Percentiles rank a stretch among this genome's conserved stretches.
Conservation (phyloP, 768 basidiomycete species). For the Trametes sanguinea region DNA sequence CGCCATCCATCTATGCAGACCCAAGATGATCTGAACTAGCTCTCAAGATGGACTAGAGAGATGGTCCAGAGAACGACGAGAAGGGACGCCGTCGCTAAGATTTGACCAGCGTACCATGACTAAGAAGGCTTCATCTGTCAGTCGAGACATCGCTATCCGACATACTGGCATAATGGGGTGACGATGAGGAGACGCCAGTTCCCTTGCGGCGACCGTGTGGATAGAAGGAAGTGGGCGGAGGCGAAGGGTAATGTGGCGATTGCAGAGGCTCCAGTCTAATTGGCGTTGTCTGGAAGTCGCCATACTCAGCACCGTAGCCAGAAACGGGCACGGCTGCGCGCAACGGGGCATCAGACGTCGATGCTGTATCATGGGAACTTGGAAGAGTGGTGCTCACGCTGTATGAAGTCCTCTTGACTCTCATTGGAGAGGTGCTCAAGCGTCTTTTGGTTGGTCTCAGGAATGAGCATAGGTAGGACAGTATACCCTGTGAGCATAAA, state of each 20-base stretch:
- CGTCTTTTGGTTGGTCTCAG: conserved; percentile 43
- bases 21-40: too few relatives aligned
- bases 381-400: neutral
- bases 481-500: conserved; percentile 48
- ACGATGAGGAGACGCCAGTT: neutral
- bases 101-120: too few relatives aligned
- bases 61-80: too few relatives aligned
- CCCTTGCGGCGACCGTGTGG: neutral
- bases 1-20: too few relatives aligned
- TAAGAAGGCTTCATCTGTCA: too few relatives aligned
- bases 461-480: conserved; percentile 44
- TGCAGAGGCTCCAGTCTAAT: conserved; percentile 13
- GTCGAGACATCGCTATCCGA: neutral
- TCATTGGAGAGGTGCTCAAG: conserved; percentile 42
- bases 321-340: conserved; percentile 2
- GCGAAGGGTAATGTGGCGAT: neutral
- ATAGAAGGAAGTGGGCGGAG: neutral
- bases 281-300: conserved; percentile 6
- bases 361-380: neutral
- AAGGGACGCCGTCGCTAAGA: too few relatives aligned
- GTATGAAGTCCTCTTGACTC: conserved; percentile 37
- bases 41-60: too few relatives aligned
- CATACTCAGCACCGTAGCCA: neutral
- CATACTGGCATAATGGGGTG: conserved; percentile 7
- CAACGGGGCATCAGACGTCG: too few relatives aligned